Evolutionary conservation across 495 filamentous ascomycete species (phyloP).

Genomic region (Ascodesmis nigricans): DNA sequence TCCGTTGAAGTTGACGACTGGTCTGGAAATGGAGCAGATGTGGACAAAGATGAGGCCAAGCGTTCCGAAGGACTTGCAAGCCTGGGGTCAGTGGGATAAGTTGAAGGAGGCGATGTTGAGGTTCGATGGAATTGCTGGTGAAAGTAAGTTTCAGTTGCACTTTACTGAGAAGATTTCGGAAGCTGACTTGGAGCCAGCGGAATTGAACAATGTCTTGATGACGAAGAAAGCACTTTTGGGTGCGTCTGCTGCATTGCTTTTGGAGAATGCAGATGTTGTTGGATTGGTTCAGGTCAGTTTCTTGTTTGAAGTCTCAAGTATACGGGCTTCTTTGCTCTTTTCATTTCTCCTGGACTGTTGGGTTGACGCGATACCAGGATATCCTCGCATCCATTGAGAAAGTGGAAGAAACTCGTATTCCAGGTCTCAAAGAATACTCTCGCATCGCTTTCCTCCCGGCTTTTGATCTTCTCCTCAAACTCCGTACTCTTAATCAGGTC

Average conservation of each 20-base stretch:
- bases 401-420: no score
- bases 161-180: constrained; percentile 8
- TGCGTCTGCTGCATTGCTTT: constrained; percentile 29
- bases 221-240: constrained; percentile 31
- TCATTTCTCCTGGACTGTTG: no score
- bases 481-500: no score
- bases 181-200: not conserved
- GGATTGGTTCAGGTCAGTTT: no score
- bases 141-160: constrained; percentile 24
- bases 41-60: constrained; percentile 54
- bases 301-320: no score
- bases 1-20: constrained; percentile 39
- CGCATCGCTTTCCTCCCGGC: not conserved
- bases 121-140: constrained; percentile 41
- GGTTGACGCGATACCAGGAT: no score
- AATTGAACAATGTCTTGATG: constrained; percentile 9
- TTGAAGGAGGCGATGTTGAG: constrained; percentile 48
- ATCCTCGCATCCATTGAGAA: no score
- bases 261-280: constrained; percentile 25
- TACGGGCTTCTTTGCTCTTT: no score
- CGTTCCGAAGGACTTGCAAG: constrained; percentile 31
- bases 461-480: constrained; percentile 4
- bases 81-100: constrained; percentile 30
- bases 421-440: no score
- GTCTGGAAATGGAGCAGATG: constrained; percentile 62